Base-by-base conservation (phyloP, 305 asterid species). In the Plantago coronopus region DNA sequence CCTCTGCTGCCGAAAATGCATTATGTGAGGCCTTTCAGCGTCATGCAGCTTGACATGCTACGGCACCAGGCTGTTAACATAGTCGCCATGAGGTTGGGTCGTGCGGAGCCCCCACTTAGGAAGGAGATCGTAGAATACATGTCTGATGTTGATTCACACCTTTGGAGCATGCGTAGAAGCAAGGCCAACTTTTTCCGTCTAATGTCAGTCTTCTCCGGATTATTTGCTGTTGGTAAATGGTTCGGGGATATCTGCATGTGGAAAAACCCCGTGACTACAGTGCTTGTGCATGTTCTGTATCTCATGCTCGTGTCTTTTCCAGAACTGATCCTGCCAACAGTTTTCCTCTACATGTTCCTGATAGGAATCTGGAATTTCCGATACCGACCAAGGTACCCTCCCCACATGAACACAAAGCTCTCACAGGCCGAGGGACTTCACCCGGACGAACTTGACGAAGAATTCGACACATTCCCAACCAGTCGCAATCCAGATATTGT, bases 371-470 rank as follows among this genome's bases (percentile, higher is more conserved):
- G 96, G 95, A 85, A 85, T 43, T 88, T 78, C 58, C 67, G 88
- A 16, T 72, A 71, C 78, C 76, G 95, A 0, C 85, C 96, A 0
- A 67, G 91, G 75, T 81, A 85, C 58, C 96, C 95, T 18, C 96
- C 96, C 8, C 95, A 88, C 82, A 88, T 88, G 96, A 81, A 88
- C 82, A 81, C 85, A 0, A 79, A 75, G 57, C 66, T 88, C 48
- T 88, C 96, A n/a, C 87, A 81, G 62, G 96, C 95, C 0, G 96
- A 88, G 65, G 76, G 76, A 0, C 76, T 78, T 14, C 88, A 88
- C 67, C 91, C 91, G 0, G 95, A 88, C 20, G 96, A 83, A 21
- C 87, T 83, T 0, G 89, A 83, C 20, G 89, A 88, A 51, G 96
- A 88, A 48, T 83, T 88, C 18, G 96, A 88, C 76, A 57, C 91